Conservation (phyloP, 148 eudicot species). For the Camellia lanceoleosa region DNA sequence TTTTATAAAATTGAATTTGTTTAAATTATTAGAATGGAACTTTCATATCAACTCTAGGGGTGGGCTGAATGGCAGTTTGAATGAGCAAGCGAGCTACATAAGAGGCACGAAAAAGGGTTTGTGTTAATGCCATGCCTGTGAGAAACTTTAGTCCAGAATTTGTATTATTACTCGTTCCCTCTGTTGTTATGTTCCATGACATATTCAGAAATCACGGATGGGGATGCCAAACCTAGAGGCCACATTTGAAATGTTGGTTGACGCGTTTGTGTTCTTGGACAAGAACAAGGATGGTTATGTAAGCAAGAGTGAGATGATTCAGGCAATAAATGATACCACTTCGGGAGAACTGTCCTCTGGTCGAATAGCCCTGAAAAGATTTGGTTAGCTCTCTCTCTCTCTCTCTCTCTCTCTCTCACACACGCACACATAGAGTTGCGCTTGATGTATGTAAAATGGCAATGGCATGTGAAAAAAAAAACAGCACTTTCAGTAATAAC, state of each 20-base stretch:
- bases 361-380: slow-evolving; percentile 80
- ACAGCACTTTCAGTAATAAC: too few species aligned
- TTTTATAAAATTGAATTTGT: neutral
- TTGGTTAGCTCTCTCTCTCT: slow-evolving; percentile 53
- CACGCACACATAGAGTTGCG: neutral
- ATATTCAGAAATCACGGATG: slow-evolving; percentile 59
- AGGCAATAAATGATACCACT: slow-evolving; percentile 74
- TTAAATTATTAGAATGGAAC: neutral
- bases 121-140: neutral
- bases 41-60: neutral
- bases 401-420: slow-evolving; percentile 6
- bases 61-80: slow-evolving; percentile 1
- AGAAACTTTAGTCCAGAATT: neutral
- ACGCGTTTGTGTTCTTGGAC: slow-evolving; percentile 89
- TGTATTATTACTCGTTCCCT: slow-evolving; percentile 1
- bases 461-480: too few species aligned
- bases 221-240: slow-evolving; percentile 71
- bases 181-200: slow-evolving; percentile 27
- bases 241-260: slow-evolving; percentile 84
- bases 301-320: slow-evolving; percentile 78
- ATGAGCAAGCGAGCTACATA: neutral
- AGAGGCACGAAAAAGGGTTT: neutral
- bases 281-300: slow-evolving; percentile 93
- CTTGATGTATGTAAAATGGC: neutral
- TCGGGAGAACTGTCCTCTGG: slow-evolving; percentile 87